Evolutionary conservation across 768 basidiomycete species (phyloP), one percentile per base, ranked within the genome.

Genomic region (Boletus reticuloceps): DNA sequence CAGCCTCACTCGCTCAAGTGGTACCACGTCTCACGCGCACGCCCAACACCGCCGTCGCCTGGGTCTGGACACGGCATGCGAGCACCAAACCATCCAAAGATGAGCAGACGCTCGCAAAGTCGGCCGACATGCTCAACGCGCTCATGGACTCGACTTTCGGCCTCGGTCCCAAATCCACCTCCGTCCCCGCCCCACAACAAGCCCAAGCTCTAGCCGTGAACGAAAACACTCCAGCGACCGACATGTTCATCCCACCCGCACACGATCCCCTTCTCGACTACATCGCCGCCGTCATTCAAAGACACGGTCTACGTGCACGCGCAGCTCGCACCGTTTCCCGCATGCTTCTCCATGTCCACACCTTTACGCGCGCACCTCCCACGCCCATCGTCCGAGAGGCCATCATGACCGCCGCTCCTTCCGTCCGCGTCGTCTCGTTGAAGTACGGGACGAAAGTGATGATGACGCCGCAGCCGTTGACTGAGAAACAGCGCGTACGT

Each of bases 361-460:
- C 84, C 11, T 75, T 88, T 54, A 95, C 92, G 16, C 79, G 85
- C 51, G 81, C 84, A 8, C 83, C 86, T n/a, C 89, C 94, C 0
- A 75, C 93, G 34, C 90, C 90, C 17, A 82, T 96, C 59, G 74
- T 97, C 5, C 84, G 85, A 38, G 71, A 85, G 64, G 94, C 94
- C 0, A 73, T 97, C 48, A 64, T 80, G 22, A 65, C 78, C 3
- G 85, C 83, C 2, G 79, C 90, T 5, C 95, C 95, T 1, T 82
- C 85, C 1, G 83, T 95, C 27, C 79, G 84, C 25, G 76, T 75
- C 46, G 65, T 83, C 55, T 82, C 79, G 29, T 79, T 83, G 60
- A 82, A 82, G 50, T 76, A 77, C 45, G 82, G 83, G 3, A 81
- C 84, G 17, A 94, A 94, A 72, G 78, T 74, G n/a, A 68, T 85